Evolutionary conservation across 768 basidiomycete genomes (phyloP), one percentile per base, ranked within the genome.

Genomic region (Neoboletus subvelutipes): DNA sequence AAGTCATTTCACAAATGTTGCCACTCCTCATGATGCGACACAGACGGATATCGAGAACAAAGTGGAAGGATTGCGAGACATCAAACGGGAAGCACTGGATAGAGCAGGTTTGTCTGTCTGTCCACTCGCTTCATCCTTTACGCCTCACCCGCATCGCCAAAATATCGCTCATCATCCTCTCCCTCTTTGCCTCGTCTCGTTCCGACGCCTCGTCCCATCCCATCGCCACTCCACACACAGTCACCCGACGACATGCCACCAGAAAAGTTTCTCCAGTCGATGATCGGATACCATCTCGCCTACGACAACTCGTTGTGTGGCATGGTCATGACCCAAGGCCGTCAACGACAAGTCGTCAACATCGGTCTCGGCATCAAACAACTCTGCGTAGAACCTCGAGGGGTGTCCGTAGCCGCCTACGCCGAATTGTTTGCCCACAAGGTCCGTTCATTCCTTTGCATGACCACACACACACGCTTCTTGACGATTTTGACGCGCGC

Each of bases 21-120:
- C 90, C 90, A 0, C 75, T 91, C 13, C 83, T 91, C 63, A 90
- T 92, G 90, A 91, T 91, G 90, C 76, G 89, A 17, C 90, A 91
- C 69, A 78, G 89, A 54, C 83, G 90, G 39, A 87, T 91, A 71
- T 87, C 90, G 2, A 78, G 89, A 20, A 73, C 84, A 13, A 85
- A 86, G 60, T 92, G 90, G 90, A 77, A 79, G 56, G 88, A 90
- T 59, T 79, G 79, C 54, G 71, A 76, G 26, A 86, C 81, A 0
- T 61, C 76, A 1, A 81, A 75, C 42, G 88, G 88, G 42, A 91
- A 91, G 62, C 88, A 87, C 60, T 91, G 88, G 87, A 92, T 92
- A 54, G 88, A 91, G 63, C 88, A 88, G 78, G 86, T 86, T 58
- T 40, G 75, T 66, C 54, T 40, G 75, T 66, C 54, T n/a, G 18